Evolutionary conservation across 2,329 filamentous ascomycete species (phyloP).

Genomic region (Exophiala mesophila): DNA sequence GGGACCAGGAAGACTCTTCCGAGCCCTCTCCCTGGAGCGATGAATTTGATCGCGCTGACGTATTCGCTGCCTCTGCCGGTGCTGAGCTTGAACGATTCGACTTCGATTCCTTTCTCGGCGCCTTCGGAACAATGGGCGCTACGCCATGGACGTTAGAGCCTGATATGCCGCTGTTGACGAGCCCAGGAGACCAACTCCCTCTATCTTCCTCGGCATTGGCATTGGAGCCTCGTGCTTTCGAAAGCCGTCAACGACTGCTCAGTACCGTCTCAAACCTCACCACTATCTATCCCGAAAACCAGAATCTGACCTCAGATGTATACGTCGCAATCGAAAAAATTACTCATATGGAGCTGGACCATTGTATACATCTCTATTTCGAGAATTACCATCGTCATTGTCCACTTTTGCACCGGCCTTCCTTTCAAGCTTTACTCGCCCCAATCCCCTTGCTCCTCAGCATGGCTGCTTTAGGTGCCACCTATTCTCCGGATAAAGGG

Average conservation of each 20-base stretch:
- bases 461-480: slow-evolving; percentile 41
- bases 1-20: slow-evolving; percentile 16
- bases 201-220: slow-evolving; percentile 7
- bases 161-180: slow-evolving; percentile 12
- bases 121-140: slow-evolving; percentile 14
- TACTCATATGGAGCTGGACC: slow-evolving; percentile 32
- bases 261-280: slow-evolving; percentile 10
- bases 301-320: slow-evolving; percentile 6
- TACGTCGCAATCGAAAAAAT: slow-evolving; percentile 12
- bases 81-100: slow-evolving; percentile 9
- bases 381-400: slow-evolving; percentile 43
- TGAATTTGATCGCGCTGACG: slow-evolving; percentile 15
- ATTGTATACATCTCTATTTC: slow-evolving; percentile 36
- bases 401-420: slow-evolving; percentile 39
- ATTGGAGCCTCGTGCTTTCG: slow-evolving; percentile 17
- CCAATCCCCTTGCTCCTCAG: slow-evolving; percentile 37
- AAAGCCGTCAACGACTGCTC: slow-evolving; percentile 16
- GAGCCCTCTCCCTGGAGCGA: slow-evolving; percentile 22
- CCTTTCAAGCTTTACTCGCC: slow-evolving; percentile 37
- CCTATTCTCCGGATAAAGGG: slow-evolving; percentile 35
- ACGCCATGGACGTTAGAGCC: slow-evolving; percentile 11
- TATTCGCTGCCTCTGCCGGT: slow-evolving; percentile 13
- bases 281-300: slow-evolving; percentile 10
- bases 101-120: slow-evolving; percentile 21
- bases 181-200: slow-evolving; percentile 6